Conservation (phyloP, 768 basidiomycete species). For the Infundibulicybe gibba region DNA sequence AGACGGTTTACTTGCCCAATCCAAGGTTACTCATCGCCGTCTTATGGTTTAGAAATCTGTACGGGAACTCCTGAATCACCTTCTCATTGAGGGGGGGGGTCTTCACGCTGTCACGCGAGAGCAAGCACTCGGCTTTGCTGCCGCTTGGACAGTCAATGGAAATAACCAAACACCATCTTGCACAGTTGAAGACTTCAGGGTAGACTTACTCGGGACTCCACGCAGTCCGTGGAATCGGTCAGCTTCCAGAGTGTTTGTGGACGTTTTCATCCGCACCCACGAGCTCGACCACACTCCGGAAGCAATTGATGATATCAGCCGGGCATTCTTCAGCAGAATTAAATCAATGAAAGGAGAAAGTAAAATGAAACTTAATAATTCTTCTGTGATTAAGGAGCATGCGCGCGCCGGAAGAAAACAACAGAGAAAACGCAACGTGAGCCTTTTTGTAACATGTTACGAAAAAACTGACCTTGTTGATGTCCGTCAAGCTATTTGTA, state of each 20-base stretch:
- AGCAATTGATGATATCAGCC: background rate
- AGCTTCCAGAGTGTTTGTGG: slow-evolving; percentile 1
- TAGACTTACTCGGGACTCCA: slow-evolving; percentile 2
- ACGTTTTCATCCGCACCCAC: background rate
- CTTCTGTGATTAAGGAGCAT: background rate
- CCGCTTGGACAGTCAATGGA: background rate
- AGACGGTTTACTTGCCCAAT: too few relatives aligned
- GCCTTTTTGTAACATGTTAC: slow-evolving; percentile 7
- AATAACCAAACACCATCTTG: background rate
- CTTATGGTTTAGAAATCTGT: too few relatives aligned
- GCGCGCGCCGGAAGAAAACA: background rate
- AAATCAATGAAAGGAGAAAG: background rate
- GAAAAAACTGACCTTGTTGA: too few relatives aligned
- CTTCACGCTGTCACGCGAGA: background rate
- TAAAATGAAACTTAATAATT: background rate
- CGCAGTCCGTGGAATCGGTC: slow-evolving; percentile 4
- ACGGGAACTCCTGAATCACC: too few relatives aligned
- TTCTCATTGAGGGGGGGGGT: background rate
- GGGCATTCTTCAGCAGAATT: slow-evolving; percentile 1
- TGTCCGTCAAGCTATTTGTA: background rate
- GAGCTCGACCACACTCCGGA: background rate
- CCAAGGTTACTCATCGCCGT: too few relatives aligned
- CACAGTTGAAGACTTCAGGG: background rate
- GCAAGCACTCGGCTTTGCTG: background rate
- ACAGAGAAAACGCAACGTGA: background rate